These are phyloP conservation scores for Gastrodia elata DNA, from an alignment of 106 monocot genomes.

Conservation along the genomic window DNA sequence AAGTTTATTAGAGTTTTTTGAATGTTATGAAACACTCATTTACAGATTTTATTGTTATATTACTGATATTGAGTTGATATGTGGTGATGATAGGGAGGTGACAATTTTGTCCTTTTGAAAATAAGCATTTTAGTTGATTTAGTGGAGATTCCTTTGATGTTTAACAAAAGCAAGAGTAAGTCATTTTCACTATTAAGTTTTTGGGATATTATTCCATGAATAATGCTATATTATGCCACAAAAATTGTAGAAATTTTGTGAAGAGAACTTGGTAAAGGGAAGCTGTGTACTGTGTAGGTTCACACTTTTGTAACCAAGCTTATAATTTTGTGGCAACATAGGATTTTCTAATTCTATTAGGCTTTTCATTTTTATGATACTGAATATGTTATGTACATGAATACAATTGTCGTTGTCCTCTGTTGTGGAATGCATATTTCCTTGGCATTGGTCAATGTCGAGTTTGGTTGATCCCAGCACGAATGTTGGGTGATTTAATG, in stretches of 20 bases:
- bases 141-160: neutral
- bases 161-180: neutral
- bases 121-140: neutral
- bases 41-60: too few species aligned
- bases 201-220: neutral
- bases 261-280: too few species aligned
- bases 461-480: neutral
- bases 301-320: too few species aligned
- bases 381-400: neutral
- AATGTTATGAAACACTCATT: too few species aligned
- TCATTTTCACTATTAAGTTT: neutral
- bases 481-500: neutral
- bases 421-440: neutral
- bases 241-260: too few species aligned
- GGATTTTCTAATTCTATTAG: too few species aligned
- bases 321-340: too few species aligned
- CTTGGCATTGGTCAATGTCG: neutral
- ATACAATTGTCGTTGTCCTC: neutral
- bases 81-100: neutral
- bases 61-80: neutral
- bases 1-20: too few species aligned
- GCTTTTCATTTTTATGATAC: neutral
- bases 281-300: too few species aligned
- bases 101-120: neutral
- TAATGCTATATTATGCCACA: too few species aligned